Conservation (phyloP, 1,139 yeast genomes). For the Wickerhamomyces sp. region DNA sequence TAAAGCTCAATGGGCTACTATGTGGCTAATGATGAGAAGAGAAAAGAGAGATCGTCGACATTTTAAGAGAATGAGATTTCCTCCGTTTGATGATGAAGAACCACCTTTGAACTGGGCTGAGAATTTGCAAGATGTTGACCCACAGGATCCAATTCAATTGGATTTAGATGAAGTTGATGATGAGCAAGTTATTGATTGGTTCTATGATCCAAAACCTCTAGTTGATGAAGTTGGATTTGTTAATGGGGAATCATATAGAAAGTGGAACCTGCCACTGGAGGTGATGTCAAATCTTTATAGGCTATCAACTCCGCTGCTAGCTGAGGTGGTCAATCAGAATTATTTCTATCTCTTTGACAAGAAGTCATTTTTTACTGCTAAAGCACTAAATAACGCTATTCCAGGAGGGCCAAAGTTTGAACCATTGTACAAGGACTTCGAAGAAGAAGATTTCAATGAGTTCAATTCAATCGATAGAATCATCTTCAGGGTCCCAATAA, state of each 20-base stretch:
- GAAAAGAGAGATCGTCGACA: constrained; percentile 89
- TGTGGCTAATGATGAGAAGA: constrained; percentile 89
- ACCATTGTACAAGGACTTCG: constrained; percentile 68
- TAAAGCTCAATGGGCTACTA: constrained; percentile 92
- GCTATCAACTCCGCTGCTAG: constrained; percentile 63
- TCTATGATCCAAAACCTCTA: constrained; percentile 75
- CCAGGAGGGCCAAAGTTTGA: constrained; percentile 98
- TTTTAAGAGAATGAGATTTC: constrained; percentile 87
- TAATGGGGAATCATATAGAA: constrained; percentile 73
- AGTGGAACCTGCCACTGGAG: constrained; percentile 61
- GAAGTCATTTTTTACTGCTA: constrained; percentile 80
- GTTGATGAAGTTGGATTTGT: constrained; percentile 49
- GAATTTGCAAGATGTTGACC: constrained; percentile 67
- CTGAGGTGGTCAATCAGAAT: constrained; percentile 46
- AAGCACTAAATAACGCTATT: constrained; percentile 77
- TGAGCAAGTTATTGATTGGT: constrained; percentile 61
- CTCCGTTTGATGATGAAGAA: constrained; percentile 97
- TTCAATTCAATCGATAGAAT: constrained; percentile 86
- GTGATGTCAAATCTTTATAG: constrained; percentile 65
- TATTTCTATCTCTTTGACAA: constrained; percentile 68
- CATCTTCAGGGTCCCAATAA: constrained; percentile 68
- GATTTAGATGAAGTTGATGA: constrained; percentile 62
- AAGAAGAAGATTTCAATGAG: constrained; percentile 78
- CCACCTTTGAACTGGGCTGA: constrained; percentile 85
- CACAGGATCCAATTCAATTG: constrained; percentile 62